phyloP scores from a whole-genome alignment of 2,329 filamentous ascomycete species.

The Colletotrichum scovillei region DNA sequence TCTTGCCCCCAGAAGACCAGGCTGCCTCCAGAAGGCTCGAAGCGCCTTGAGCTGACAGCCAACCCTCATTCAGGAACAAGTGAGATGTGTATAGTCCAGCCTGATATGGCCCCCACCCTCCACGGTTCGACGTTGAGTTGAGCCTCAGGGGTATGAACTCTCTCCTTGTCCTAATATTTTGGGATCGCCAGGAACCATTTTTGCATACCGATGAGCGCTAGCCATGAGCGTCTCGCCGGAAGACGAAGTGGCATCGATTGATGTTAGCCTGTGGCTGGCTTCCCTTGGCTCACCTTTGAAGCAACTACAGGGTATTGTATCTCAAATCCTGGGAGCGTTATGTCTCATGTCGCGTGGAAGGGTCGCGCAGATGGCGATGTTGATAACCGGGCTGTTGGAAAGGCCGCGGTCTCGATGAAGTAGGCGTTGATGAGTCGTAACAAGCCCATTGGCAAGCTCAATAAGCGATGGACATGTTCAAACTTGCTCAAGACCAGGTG shows the following conservation, averaged over 20 bases:
- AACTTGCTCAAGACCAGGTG: background rate
- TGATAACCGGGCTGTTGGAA: background rate
- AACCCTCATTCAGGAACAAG: constrained; percentile 14
- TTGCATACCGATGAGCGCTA: constrained; percentile 13
- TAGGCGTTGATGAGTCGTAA: background rate
- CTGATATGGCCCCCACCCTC: constrained; percentile 10
- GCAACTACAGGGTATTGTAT: background rate
- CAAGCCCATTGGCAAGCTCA: background rate
- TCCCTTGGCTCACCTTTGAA: background rate
- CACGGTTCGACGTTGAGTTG: background rate
- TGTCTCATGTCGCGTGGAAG: background rate
- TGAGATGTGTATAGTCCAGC: background rate
- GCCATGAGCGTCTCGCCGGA: constrained; percentile 19
- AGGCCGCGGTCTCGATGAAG: background rate
- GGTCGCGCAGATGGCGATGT: background rate
- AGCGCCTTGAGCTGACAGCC: constrained; percentile 14
- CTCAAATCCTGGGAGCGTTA: background rate
- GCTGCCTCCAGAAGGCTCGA: constrained; percentile 1
- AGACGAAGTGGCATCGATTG: background rate
- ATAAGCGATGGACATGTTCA: background rate
- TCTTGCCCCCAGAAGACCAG: constrained; percentile 1
- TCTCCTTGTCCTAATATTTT: background rate
- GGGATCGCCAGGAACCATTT: background rate
- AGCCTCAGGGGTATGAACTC: background rate
- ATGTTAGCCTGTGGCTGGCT: constrained; percentile 6